Evolutionary conservation across 805 yeast genomes (phyloP).

Genomic region (Candida andamanensis): DNA sequence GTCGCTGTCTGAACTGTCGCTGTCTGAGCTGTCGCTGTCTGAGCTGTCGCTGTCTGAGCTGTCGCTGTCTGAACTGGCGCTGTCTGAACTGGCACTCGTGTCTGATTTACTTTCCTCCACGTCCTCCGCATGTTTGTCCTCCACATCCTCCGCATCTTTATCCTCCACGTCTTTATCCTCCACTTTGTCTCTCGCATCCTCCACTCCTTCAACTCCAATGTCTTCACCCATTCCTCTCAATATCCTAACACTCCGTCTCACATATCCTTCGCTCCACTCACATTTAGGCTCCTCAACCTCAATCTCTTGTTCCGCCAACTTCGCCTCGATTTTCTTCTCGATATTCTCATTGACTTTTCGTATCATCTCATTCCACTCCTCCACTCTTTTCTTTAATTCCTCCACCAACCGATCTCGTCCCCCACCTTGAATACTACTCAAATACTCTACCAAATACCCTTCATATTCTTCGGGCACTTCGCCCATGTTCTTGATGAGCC

Average conservation of each 20-base stretch:
- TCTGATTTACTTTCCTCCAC: neutral
- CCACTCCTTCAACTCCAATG: conserved; percentile 8
- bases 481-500: conserved; percentile 65
- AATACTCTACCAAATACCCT: conserved; percentile 44
- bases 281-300: conserved; percentile 14
- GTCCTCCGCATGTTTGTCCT: too few relatives aligned
- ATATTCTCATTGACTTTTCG: conserved; percentile 37
- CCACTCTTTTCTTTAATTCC: conserved; percentile 43
- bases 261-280: conserved; percentile 25
- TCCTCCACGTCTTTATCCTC: conserved; percentile 12
- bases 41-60: conserved; percentile 1
- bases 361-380: conserved; percentile 53
- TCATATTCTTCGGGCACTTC: conserved; percentile 51
- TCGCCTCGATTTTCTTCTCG: conserved; percentile 30
- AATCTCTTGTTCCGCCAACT: conserved; percentile 15
- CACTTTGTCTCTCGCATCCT: conserved; percentile 12
- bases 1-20: conserved; percentile 3
- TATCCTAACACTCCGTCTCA: conserved; percentile 35
- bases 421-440: conserved; percentile 66
- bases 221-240: conserved; percentile 29
- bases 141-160: conserved; percentile 3
- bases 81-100: neutral
- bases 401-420: conserved; percentile 52
- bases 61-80: conserved; percentile 3
- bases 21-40: conserved; percentile 2